Percentiles rank a stretch among this genome's conserved stretches.
Evolutionary conservation across 148 eudicot species (phyloP).

Genomic region (Spergularia bocconei): DNA sequence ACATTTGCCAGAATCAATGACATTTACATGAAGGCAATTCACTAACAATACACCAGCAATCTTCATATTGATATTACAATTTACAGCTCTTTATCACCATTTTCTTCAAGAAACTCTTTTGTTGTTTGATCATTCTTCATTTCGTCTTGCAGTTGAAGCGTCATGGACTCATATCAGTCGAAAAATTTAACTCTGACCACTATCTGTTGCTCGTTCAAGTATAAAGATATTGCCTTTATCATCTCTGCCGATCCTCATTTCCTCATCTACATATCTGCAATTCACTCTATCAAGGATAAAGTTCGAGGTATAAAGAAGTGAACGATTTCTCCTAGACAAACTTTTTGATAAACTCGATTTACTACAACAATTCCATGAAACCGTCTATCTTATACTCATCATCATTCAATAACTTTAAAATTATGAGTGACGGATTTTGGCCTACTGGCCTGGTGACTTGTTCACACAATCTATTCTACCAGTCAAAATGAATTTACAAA

Average conservation of each 20-base stretch:
- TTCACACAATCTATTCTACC: too few relatives aligned
- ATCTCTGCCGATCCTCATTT: slow-evolving; percentile 78
- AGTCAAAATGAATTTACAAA: slow-evolving; percentile 12
- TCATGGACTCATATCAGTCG: not conserved
- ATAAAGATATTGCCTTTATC: slow-evolving; percentile 76
- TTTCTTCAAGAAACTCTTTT: not conserved
- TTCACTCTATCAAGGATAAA: slow-evolving; percentile 30
- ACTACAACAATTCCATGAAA: too few relatives aligned
- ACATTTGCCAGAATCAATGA: not conserved
- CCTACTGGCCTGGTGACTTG: too few relatives aligned
- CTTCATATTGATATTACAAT: not conserved
- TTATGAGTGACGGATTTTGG: too few relatives aligned
- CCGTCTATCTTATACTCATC: too few relatives aligned
- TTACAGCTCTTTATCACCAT: not conserved
- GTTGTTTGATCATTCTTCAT: too few relatives aligned
- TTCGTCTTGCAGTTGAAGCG: too few relatives aligned
- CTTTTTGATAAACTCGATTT: too few relatives aligned
- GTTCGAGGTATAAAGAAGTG: too few relatives aligned
- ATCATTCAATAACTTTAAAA: too few relatives aligned
- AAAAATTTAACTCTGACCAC: not conserved
- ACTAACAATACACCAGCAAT: not conserved
- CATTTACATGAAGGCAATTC: slow-evolving; percentile 16
- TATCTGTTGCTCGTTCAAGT: slow-evolving; percentile 48
- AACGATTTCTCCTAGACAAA: too few relatives aligned
- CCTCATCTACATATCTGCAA: slow-evolving; percentile 71